Base-by-base conservation (phyloP, 345 rosid genomes). In the Arabis hirsuta region DNA sequence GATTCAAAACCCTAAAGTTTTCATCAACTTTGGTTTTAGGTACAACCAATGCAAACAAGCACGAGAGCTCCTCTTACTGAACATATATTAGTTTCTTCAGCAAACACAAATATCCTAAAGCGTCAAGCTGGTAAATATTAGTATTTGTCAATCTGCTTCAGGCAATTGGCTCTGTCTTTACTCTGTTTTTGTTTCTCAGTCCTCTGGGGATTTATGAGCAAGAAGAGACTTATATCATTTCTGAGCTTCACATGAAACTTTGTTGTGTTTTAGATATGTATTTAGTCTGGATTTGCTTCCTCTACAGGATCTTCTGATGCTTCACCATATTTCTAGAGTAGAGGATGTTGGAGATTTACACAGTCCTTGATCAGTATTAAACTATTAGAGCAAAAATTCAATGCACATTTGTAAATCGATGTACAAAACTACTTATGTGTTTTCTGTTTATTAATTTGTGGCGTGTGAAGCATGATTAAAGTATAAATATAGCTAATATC, bases 61-160 rank as follows among this genome's bases (percentile, higher is more conserved):
- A 71, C 81, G 58, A 66, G 69, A 71, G 69, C 76, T 55, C 76
- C 80, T 16, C 48, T 76, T 58, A 45, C 69, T 0, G 77, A 56
- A 12, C 38, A 78, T 6, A 22, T 31, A 57, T 58, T 65, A 16
- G 53, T 51, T 47, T 62, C 80, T 77, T 34, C 69, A 3, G 59
- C 75, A 5, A 72, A 59, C 73, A 83, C 64, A 71, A 38, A 52
- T 44, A 16, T 77, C 26, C 79, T 73, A 73, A 66, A 70, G 55
- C 73, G 71, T 83, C 84, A 68, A 75, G 45, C 81, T 27, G 89
- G 91, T 86, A 79, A 69, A 45, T 61, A 36, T 20, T 5, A n/a
- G n/a, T n/a, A 31, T 9, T 39, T 54, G 7, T 29, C 45, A 58
- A 7, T 55, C 38, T 11, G 54, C 34, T 65, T 48, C 10, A 62